Conservation (phyloP, 1,139 yeast species). For the Chernovozyma sophiae-reginae region DNA sequence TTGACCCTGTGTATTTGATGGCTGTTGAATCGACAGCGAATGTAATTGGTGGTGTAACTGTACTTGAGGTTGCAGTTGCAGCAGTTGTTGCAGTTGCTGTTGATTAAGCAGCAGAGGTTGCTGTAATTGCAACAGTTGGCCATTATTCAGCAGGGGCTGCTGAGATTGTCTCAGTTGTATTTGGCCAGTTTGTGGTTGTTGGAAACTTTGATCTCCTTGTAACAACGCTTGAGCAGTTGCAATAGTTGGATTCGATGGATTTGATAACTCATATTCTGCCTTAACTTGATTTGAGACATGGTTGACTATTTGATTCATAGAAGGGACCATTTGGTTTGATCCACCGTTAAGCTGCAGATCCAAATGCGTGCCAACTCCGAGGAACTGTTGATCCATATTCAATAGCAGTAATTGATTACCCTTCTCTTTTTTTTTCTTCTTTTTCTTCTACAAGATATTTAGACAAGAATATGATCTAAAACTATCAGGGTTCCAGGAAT, state of each 20-base stretch:
- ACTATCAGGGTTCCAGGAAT: too few species aligned
- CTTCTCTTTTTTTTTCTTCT: too few species aligned
- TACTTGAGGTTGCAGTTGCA: slow-evolving; percentile 9
- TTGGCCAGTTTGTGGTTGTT: slow-evolving; percentile 5
- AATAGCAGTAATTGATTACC: too few species aligned
- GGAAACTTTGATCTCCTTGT: slow-evolving; percentile 7
- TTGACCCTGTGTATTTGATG: neutral
- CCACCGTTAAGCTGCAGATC: slow-evolving; percentile 7
- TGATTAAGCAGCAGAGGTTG: slow-evolving; percentile 7
- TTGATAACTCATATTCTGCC: slow-evolving; percentile 12
- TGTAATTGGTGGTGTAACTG: slow-evolving; percentile 9
- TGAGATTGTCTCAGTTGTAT: slow-evolving; percentile 6
- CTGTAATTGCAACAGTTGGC: slow-evolving; percentile 1
- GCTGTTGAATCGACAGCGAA: slow-evolving; percentile 2
- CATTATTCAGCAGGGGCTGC: too few species aligned
- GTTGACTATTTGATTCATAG: slow-evolving; percentile 3
- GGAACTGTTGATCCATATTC: slow-evolving; percentile 8
- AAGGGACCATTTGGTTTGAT: slow-evolving; percentile 4
- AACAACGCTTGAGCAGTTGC: slow-evolving; percentile 18
- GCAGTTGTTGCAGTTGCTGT: slow-evolving; percentile 1
- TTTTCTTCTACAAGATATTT: too few species aligned
- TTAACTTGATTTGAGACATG: neutral
- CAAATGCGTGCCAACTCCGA: slow-evolving; percentile 8
- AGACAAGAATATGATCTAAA: too few species aligned
- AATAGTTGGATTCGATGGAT: slow-evolving; percentile 17